phyloP scores from a whole-genome alignment of 352 stramenopile genomes.

The Phytopythium sindhum region DNA sequence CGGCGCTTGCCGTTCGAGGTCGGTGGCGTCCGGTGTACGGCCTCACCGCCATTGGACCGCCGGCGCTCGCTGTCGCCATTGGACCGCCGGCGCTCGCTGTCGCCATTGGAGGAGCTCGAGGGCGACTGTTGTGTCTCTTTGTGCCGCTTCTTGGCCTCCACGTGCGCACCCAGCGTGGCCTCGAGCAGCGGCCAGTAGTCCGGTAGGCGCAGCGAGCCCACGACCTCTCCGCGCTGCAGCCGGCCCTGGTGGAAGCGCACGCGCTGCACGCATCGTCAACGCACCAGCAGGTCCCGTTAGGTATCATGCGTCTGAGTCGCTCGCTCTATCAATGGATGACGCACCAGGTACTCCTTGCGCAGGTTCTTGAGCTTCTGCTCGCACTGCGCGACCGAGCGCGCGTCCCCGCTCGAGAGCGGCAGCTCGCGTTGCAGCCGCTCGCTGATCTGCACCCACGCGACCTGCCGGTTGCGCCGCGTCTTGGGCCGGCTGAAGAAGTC shows the following conservation, averaged over 20 bases:
- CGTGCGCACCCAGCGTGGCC: conserved; percentile 8
- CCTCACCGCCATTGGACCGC: not conserved
- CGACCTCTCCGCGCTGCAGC: conserved; percentile 4
- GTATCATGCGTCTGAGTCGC: not conserved
- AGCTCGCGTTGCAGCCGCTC: conserved; percentile 11
- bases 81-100: not conserved
- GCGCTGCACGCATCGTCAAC: not conserved
- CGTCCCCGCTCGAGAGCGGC: conserved; percentile 11
- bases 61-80: not conserved
- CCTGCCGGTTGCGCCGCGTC: conserved; percentile 10
- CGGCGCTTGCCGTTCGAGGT: not conserved
- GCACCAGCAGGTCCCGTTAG: not conserved
- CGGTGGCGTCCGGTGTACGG: not conserved
- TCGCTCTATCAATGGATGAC: not conserved
- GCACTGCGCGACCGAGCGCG: conserved; percentile 13
- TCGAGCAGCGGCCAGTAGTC: conserved; percentile 13
- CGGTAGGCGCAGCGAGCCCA: conserved; percentile 3
- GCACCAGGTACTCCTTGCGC: conserved; percentile 15
- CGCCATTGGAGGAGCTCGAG: not conserved
- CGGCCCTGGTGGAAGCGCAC: conserved; percentile 6
- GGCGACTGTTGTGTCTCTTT: not conserved
- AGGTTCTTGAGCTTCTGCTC: conserved; percentile 20
- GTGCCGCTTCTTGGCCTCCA: conserved; percentile 1
- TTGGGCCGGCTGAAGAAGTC: conserved; percentile 6
- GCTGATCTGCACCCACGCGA: conserved; percentile 12